Conservation (phyloP, 169 alveolate species). For the Eimeria praecox region DNA sequence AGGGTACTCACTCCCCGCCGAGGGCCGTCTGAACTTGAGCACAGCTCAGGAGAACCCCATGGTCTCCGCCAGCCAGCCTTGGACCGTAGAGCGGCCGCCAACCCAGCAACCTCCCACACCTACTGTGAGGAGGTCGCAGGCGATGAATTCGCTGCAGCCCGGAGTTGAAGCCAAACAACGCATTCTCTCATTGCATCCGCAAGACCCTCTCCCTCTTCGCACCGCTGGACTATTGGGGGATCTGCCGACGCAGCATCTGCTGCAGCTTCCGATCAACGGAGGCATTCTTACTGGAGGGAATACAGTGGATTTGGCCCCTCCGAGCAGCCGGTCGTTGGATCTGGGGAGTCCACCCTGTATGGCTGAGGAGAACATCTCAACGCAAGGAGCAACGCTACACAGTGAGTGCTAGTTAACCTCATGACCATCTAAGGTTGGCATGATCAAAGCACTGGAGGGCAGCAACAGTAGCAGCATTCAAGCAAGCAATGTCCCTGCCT, state of each 20-base stretch:
- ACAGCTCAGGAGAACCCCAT: conserved; percentile 33
- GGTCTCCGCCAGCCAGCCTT: conserved; percentile 43
- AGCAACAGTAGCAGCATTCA: background rate
- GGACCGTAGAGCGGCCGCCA: conserved; percentile 41
- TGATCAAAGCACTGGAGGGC: background rate
- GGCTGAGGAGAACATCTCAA: conserved; percentile 42
- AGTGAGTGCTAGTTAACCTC: background rate
- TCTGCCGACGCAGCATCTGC: conserved; percentile 62
- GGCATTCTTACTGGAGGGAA: conserved; percentile 55
- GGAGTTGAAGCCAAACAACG: conserved; percentile 49
- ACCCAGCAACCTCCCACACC: conserved; percentile 36
- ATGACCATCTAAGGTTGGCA: background rate
- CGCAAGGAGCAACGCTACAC: conserved; percentile 43
- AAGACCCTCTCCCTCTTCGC: conserved; percentile 44
- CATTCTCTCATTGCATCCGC: conserved; percentile 23
- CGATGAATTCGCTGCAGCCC: conserved; percentile 33
- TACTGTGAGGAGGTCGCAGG: conserved; percentile 55
- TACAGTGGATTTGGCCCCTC: conserved; percentile 50
- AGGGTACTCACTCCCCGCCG: conserved; percentile 60
- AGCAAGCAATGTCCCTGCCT: background rate
- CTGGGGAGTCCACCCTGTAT: conserved; percentile 44
- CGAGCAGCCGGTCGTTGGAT: conserved; percentile 33
- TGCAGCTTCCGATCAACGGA: conserved; percentile 65
- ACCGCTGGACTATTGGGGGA: conserved; percentile 60
- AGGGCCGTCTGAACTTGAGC: conserved; percentile 50